A percentile compares a stretch with the other conserved stretches of the same genome.
phyloP scores from a whole-genome alignment of 805 yeast genomes.

The Starmerella asiatica region DNA sequence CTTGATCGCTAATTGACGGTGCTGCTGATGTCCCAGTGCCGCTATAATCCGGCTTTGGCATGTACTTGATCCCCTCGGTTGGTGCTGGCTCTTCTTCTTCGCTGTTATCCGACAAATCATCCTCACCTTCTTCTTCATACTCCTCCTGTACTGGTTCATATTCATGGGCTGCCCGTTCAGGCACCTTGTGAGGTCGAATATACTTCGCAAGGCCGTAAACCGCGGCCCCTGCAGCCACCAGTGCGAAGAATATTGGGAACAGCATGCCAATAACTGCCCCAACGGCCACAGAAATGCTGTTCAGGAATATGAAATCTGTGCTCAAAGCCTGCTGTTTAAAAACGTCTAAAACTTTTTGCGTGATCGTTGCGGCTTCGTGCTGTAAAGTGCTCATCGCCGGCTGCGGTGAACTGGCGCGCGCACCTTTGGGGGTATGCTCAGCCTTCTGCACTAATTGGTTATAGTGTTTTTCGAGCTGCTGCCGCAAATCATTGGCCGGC shows the following conservation, averaged over 20 bases:
- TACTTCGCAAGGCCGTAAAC: neutral
- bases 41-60: neutral
- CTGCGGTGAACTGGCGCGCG: neutral
- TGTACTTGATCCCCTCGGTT: neutral
- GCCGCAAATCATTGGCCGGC: neutral
- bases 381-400: neutral
- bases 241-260: neutral
- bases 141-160: neutral
- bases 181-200: neutral
- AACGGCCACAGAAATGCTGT: neutral
- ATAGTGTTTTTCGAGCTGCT: neutral
- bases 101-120: slow-evolving; percentile 14
- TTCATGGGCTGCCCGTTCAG: neutral
- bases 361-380: neutral
- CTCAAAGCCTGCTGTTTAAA: neutral
- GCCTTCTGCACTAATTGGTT: neutral
- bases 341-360: neutral
- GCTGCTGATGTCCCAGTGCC: neutral
- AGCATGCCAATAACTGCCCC: neutral
- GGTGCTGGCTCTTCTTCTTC: slow-evolving; percentile 11
- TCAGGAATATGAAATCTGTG: neutral
- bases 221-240: neutral
- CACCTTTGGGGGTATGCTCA: neutral
- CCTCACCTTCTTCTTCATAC: neutral
- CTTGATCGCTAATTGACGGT: neutral